A percentile compares a stretch with the other conserved stretches of the same genome.
These are phyloP conservation scores for Medakamo hakoo DNA, from an alignment of 139 green algal species.

Conservation along the genomic window DNA sequence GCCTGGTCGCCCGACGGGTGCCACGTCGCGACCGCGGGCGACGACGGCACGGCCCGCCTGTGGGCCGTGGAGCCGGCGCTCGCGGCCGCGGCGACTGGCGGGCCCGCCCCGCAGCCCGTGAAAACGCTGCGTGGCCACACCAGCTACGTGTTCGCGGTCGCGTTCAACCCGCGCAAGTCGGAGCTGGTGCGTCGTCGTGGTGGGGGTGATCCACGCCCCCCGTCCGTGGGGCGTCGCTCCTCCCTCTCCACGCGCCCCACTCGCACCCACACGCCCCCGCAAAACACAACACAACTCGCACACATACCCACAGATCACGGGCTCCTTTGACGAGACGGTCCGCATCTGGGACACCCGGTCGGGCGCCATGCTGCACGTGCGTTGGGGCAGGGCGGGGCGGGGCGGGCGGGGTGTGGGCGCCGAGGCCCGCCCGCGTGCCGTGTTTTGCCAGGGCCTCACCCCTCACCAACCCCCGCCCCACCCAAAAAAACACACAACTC, in stretches of 20 bases:
- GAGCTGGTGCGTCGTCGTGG: slow-evolving; percentile 39
- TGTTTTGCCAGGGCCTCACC: too few relatives aligned
- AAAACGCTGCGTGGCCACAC: slow-evolving; percentile 51
- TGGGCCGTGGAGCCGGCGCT: too few relatives aligned
- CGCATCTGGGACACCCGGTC: slow-evolving; percentile 65
- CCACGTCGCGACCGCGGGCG: slow-evolving; percentile 42
- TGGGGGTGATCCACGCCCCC: neutral
- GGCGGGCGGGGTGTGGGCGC: too few relatives aligned
- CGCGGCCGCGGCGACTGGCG: too few relatives aligned
- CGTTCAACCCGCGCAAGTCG: slow-evolving; percentile 55
- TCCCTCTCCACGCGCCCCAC: slow-evolving; percentile 12
- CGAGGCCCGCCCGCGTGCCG: too few relatives aligned
- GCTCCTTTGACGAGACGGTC: slow-evolving; percentile 82
- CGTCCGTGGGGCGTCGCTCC: neutral
- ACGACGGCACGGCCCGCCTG: slow-evolving; percentile 44
- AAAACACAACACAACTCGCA: too few relatives aligned
- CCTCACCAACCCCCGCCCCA: too few relatives aligned
- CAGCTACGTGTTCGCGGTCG: slow-evolving; percentile 69
- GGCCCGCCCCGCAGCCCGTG: too few relatives aligned
- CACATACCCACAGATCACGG: too few relatives aligned
- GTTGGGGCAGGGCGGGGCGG: too few relatives aligned
- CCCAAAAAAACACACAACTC: too few relatives aligned
- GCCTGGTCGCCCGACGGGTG: slow-evolving; percentile 42
- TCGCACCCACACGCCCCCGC: too few relatives aligned
- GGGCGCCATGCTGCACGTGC: slow-evolving; percentile 34